phyloP scores from a whole-genome alignment of 345 rosid species.

The Carallia pectinifolia region DNA sequence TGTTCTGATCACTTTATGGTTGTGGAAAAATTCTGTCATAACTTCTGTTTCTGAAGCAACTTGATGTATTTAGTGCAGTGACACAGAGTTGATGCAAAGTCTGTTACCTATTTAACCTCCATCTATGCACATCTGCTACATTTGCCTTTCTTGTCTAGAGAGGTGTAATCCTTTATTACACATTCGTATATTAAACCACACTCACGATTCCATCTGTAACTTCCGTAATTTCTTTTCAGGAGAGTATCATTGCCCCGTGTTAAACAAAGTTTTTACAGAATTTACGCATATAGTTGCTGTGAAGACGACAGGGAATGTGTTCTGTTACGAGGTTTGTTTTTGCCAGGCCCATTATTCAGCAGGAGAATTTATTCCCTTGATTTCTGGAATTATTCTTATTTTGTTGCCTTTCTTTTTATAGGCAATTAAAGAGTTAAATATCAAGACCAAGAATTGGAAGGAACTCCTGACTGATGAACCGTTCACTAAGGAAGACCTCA shows the following conservation, averaged over 20 bases:
- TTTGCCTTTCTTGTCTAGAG: not conserved
- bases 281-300: slow-evolving; percentile 89
- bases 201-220: not conserved
- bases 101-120: not conserved
- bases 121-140: not conserved
- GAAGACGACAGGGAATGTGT: slow-evolving; percentile 85
- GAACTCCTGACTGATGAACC: slow-evolving; percentile 88
- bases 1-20: not conserved
- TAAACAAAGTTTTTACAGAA: slow-evolving; percentile 91
- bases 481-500: slow-evolving; percentile 73
- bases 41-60: not conserved
- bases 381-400: slow-evolving; percentile 6
- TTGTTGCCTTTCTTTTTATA: slow-evolving; percentile 18
- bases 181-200: not conserved
- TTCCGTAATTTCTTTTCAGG: slow-evolving; percentile 41
- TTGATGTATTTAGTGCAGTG: not conserved
- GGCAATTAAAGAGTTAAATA: slow-evolving; percentile 89
- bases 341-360: slow-evolving; percentile 6
- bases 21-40: not conserved
- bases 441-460: slow-evolving; percentile 91
- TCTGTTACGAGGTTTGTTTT: slow-evolving; percentile 71
- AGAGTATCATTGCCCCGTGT: slow-evolving; percentile 86
- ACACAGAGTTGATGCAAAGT: not conserved
- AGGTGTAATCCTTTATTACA: slow-evolving; percentile 1
- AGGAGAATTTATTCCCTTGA: slow-evolving; percentile 6